Conservation (phyloP, 2,329 filamentous ascomycete species). For the Pestalotiopsis sp. region DNA sequence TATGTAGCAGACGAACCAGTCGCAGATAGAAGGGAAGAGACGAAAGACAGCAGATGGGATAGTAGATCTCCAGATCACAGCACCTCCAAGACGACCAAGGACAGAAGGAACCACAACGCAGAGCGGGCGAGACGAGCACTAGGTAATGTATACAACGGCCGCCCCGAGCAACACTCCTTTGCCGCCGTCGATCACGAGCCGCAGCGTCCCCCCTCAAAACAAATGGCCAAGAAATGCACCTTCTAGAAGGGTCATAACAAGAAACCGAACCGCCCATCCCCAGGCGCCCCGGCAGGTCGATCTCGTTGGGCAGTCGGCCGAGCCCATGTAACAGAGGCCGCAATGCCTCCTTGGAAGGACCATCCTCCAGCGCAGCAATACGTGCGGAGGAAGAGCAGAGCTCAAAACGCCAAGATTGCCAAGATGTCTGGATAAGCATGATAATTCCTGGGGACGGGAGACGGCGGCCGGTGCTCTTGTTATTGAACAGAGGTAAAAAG, state of each 20-base stretch:
- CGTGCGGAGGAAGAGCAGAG: background rate
- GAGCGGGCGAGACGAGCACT: background rate
- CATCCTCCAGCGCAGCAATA: background rate
- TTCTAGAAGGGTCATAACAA: slow-evolving; percentile 11
- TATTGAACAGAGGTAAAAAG: too few relatives aligned
- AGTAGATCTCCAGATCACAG: background rate
- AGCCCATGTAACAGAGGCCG: background rate
- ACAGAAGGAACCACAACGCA: background rate
- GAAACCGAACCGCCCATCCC: background rate
- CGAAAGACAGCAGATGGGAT: background rate
- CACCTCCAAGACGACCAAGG: background rate
- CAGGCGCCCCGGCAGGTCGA: background rate
- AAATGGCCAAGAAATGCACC: background rate
- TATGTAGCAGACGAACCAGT: slow-evolving; percentile 1
- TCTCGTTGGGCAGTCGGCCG: background rate
- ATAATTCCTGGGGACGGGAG: background rate
- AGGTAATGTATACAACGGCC: background rate
- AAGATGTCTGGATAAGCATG: background rate
- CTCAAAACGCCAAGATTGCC: background rate
- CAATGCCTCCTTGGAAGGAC: background rate
- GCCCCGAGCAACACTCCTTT: background rate
- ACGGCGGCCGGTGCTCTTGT: background rate
- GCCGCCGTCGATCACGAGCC: background rate
- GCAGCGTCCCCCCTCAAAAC: too few relatives aligned
- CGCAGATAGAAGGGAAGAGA: slow-evolving; percentile 9